phyloP scores from a whole-genome alignment of 2,329 filamentous ascomycete species.

The Monilinia laxa region DNA sequence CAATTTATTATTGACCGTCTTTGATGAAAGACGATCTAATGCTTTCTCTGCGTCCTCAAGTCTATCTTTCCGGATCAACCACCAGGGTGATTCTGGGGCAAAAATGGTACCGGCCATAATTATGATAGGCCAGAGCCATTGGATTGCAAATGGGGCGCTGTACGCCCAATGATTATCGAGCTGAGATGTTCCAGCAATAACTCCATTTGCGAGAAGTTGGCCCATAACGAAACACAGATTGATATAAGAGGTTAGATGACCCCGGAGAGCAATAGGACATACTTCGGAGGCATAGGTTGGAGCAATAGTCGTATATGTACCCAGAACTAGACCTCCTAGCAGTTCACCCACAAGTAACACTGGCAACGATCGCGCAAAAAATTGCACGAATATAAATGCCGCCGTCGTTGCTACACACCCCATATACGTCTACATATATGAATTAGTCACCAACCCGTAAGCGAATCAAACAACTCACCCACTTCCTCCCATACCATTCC shows the following conservation, averaged over 20 bases:
- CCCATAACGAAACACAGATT: constrained; percentile 54
- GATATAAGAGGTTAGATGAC: constrained; percentile 52
- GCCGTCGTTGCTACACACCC: constrained; percentile 26
- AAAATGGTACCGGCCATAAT: constrained; percentile 48
- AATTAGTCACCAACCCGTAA: neutral
- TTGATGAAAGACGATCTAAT: constrained; percentile 32
- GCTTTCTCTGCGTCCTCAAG: constrained; percentile 44
- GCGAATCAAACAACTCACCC: constrained; percentile 21
- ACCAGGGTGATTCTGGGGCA: constrained; percentile 52
- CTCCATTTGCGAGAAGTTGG: constrained; percentile 49
- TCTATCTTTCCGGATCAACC: constrained; percentile 48
- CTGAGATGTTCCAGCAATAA: constrained; percentile 42
- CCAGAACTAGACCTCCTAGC: constrained; percentile 49
- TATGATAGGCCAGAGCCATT: constrained; percentile 54
- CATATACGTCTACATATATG: constrained; percentile 25
- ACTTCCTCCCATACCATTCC: constrained; percentile 31
- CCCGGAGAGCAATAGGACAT: constrained; percentile 52
- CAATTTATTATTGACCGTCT: constrained; percentile 42
- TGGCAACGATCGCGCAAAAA: constrained; percentile 28
- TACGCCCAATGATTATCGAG: constrained; percentile 35
- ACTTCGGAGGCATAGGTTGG: constrained; percentile 47
- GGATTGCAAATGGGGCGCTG: constrained; percentile 42
- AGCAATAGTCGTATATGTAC: constrained; percentile 48
- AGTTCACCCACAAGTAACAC: constrained; percentile 31
- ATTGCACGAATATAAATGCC: constrained; percentile 30